Base-by-base conservation (phyloP, 495 filamentous ascomycete species). In the Haplographium delicatum region DNA sequence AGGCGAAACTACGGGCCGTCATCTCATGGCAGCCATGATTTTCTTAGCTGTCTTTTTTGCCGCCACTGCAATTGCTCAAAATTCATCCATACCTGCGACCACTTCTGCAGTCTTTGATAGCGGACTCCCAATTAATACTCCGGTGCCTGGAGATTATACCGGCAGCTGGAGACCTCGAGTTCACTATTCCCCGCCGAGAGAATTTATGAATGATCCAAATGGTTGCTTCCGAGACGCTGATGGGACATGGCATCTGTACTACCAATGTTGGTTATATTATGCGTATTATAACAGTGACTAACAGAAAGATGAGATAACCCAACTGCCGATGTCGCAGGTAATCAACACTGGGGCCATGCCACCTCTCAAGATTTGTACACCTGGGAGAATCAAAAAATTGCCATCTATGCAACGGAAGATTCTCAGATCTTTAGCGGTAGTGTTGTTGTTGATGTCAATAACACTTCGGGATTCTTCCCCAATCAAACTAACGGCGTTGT, bases 191-290 rank as follows among this genome's bases (percentile, higher is more conserved):
- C 78, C 79, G 0, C 65, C 67, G 2, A 52, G 57, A 19, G 62
- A 70, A 45, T 82, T 78, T 59, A 80, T 82, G 71, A 81, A 82
- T 56, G 79, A 82, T 54, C 78, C 80, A 6, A 80, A 75, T 61
- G 78, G 80, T 40, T 71, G 81, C 52, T 68, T 80, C 25, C 42
- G 67, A 2, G 73, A 76, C 58, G 58, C 61, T 4, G 60, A 68
- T 26, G 73, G 70, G n/a, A 57, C 64, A 5, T 80, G 69, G 44
- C 76, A 80, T 59, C 56, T 79, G 0, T 80, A 79, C 59, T 80
- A 77, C 60, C 74, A 80, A 54, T 74, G 51, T 55, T 24, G 16
- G 56, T 47, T 3, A 2, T 44, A 1, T 53, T 18, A 26, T 18
- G 16, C 24, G 30, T 50, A 3, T 8, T 43, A 3, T 11, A n/a